A percentile compares a stretch with the other conserved stretches of the same genome.
Evolutionary conservation across 352 stramenopile genomes (phyloP).

Genomic region (Globisporangium abappressorium): DNA sequence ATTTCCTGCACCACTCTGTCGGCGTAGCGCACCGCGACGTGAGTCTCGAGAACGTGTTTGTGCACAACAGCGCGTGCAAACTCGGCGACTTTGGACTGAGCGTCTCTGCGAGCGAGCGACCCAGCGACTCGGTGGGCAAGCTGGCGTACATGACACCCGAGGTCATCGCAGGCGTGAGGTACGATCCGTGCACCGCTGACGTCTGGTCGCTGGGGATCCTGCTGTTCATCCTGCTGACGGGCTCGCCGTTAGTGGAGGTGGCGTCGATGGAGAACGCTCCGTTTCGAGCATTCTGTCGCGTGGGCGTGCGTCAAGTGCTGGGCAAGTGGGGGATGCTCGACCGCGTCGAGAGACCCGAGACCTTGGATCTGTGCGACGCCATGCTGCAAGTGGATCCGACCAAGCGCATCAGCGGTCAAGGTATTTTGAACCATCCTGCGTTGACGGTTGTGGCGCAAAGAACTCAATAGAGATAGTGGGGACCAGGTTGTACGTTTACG

Average conservation of each 20-base stretch:
- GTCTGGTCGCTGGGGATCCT: constrained; percentile 63
- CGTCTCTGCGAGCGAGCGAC: background rate
- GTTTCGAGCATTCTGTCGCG: too few relatives aligned
- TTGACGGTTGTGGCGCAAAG: background rate
- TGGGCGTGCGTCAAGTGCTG: too few relatives aligned
- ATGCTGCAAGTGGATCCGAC: too few relatives aligned
- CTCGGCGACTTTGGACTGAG: background rate
- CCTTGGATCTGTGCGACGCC: too few relatives aligned
- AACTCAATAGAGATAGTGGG: background rate
- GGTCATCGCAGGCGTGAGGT: constrained; percentile 29
- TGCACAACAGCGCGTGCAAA: background rate
- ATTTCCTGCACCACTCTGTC: background rate
- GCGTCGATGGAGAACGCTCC: constrained; percentile 13
- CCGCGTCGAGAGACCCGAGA: too few relatives aligned
- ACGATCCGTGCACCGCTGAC: constrained; percentile 42
- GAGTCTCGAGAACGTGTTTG: constrained; percentile 5
- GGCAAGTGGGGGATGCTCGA: background rate
- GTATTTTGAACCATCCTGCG: background rate
- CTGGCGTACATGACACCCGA: constrained; percentile 56
- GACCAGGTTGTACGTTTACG: too few relatives aligned
- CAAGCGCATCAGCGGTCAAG: background rate
- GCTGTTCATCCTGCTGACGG: constrained; percentile 60
- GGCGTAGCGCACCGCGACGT: background rate
- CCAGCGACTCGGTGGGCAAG: constrained; percentile 26
- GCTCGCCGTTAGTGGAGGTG: constrained; percentile 41